These are phyloP conservation scores for Pseudevernia furfuracea DNA, from an alignment of 495 filamentous ascomycete genomes.

Conservation along the genomic window DNA sequence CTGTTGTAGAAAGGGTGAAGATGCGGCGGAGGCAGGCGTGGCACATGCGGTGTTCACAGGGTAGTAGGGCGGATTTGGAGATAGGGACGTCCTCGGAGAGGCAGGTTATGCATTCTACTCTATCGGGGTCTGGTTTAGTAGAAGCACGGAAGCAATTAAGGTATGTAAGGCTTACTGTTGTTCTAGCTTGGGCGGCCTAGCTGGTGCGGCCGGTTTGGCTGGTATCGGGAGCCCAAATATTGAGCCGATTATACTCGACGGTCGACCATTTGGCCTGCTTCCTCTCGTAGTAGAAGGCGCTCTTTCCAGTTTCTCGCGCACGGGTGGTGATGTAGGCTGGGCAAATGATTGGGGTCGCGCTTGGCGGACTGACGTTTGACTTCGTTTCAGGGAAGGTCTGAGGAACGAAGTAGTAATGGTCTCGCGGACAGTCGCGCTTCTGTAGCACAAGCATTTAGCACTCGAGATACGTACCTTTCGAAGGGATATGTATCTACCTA, in stretches of 20 bases:
- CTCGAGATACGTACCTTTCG: background rate
- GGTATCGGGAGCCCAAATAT: conserved; percentile 28
- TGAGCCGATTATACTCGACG: conserved; percentile 31
- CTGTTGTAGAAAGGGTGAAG: conserved; percentile 64
- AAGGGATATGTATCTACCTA: conserved; percentile 9
- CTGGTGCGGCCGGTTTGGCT: background rate
- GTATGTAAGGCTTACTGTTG: conserved; percentile 4
- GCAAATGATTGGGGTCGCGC: background rate
- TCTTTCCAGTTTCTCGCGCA: conserved; percentile 10
- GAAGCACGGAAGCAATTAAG: background rate
- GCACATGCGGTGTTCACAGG: conserved; percentile 74
- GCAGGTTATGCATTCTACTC: conserved; percentile 63
- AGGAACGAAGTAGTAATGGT: conserved; percentile 1
- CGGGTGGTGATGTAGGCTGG: conserved; percentile 1
- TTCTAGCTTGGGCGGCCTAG: conserved; percentile 4
- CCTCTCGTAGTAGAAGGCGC: conserved; percentile 3
- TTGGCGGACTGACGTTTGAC: conserved; percentile 13
- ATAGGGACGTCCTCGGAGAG: conserved; percentile 52
- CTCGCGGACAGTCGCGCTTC: conserved; percentile 13
- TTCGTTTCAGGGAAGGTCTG: conserved; percentile 13
- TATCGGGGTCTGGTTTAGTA: conserved; percentile 26
- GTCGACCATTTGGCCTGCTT: background rate
- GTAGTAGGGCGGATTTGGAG: conserved; percentile 56
- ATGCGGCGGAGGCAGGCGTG: conserved; percentile 60
- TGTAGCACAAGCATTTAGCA: conserved; percentile 2